Evolutionary conservation across 306 rosid species (phyloP), one percentile per base, ranked within the genome.

Genomic region (Castanospermum australe): DNA sequence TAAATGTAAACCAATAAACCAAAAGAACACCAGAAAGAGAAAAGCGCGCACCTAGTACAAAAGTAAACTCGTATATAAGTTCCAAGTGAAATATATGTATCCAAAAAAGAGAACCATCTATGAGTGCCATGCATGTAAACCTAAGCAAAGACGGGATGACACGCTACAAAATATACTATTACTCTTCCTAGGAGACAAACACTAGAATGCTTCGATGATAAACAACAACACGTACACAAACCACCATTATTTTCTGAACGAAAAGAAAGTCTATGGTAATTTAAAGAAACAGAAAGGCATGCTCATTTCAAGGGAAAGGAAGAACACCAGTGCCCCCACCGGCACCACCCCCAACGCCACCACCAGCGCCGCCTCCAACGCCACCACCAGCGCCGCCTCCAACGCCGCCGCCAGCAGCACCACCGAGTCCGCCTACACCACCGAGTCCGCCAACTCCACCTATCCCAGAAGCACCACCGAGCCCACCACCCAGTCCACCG

Each of bases 231-330:
- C 76, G 0, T 11, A 33, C 22, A 47, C 5, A 62, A 61, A 14
- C 36, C 12, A 54, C 70, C 71, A 6, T 73, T 54, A 64, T 64
- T 80, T 54, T 18, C 50, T 28, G 8, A 54, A 63, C 74, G 6
- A 42, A 73, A 52, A 52, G 2, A 42, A 15, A 13, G 10, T 21
- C 41, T 63, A 76, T 12, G 6, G 32, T 1, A 67, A 54, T 11
- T 2, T 35, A 42, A 28, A 73, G 45, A 13, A 44, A 32, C 33
- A 33, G 5, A 17, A 15, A 0, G 14, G 39, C 45, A 20, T 8
- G 18, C 0, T 2, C 2, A 51, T 32, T 52, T 91, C 80, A 91
- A 78, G 96, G 96, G 50, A 21, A 77, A 56, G 90, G 92, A 80
- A 89, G 80, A 80, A 75, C 79, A 17, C 90, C 88, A 0, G 32